Evolutionary conservation across 2,329 filamentous ascomycete species (phyloP), one percentile per base, ranked within the genome.

Genomic region (Pseudogymnoascus sp.): DNA sequence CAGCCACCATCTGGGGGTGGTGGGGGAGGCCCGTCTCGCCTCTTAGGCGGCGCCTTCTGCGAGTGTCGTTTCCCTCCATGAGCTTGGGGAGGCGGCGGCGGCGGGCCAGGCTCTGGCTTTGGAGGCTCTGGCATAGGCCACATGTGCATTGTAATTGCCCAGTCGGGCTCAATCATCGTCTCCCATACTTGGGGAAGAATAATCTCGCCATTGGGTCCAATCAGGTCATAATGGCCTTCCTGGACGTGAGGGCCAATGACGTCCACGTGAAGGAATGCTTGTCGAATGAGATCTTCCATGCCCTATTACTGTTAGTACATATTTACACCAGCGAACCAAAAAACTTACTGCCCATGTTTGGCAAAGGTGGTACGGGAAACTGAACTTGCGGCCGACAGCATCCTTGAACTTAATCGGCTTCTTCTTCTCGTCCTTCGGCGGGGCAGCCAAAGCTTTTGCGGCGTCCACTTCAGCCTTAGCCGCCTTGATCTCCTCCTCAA

Each of bases 361-460:
- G 75, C 92, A 96, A 31, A 96, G 75, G 67, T 93, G 85, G 76
- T 88, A 96, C 1, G 93, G 93, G 72, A 97, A 96, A 76, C 86
- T 95, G 74, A 96, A 97, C 75, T 96, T 96, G 68, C 93, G 84
- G 34, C 91, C 90, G 14, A 97, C 86, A 0, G 92, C 92, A 73
- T 97, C 93, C 76, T 96, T 96, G 78, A 96, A 96, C 69, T 88
- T 88, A 74, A 96, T 90, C 2, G 90, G 90, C 70, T 83, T 75
- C 65, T 82, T 80, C 63, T 78, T 77, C 5, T 79, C 81, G 5
- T 78, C 76, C 21, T 72, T 72, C 18, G 71, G 71, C 0, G 73
- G 75, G 31, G 46, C 46, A 0, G 67, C 78, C 11, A 56, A 56
- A 2, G 75, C 76, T 2, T 74, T 77, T 5, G 72, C 75, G 3